phyloP scores from a whole-genome alignment of 2,329 filamentous ascomycete genomes.

The Rhynchosporium secalis region DNA sequence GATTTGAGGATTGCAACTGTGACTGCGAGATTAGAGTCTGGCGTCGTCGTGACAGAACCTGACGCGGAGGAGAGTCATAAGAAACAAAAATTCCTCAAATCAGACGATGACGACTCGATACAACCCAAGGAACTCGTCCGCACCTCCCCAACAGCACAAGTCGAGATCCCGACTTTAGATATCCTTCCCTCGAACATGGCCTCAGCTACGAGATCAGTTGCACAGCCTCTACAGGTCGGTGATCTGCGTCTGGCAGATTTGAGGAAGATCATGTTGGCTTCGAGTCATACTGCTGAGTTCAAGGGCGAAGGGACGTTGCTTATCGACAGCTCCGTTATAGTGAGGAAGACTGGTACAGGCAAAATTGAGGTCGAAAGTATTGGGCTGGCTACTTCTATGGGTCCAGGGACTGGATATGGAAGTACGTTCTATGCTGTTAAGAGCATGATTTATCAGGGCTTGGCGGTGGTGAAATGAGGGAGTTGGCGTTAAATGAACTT shows the following conservation, averaged over 20 bases:
- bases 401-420: constrained; percentile 45
- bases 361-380: constrained; percentile 85
- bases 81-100: constrained; percentile 46
- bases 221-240: constrained; percentile 90
- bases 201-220: constrained; percentile 71
- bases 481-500: too few relatives aligned
- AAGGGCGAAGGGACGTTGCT: constrained; percentile 88
- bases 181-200: constrained; percentile 59
- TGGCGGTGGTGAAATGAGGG: constrained; percentile 78
- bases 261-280: constrained; percentile 75
- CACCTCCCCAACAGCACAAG: constrained; percentile 15
- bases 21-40: constrained; percentile 67
- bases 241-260: constrained; percentile 88
- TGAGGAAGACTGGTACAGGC: constrained; percentile 84
- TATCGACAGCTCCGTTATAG: constrained; percentile 83
- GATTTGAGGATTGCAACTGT: constrained; percentile 91
- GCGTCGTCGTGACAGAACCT: constrained; percentile 45
- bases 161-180: constrained; percentile 43
- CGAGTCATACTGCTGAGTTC: constrained; percentile 88
- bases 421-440: constrained; percentile 85
- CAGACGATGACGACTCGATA: constrained; percentile 42
- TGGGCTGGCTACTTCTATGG: constrained; percentile 50
- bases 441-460: constrained; percentile 86
- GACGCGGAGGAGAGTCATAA: constrained; percentile 47
- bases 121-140: constrained; percentile 26